Conservation (phyloP, 805 yeast genomes). For the Nakazawaea peltata region DNA sequence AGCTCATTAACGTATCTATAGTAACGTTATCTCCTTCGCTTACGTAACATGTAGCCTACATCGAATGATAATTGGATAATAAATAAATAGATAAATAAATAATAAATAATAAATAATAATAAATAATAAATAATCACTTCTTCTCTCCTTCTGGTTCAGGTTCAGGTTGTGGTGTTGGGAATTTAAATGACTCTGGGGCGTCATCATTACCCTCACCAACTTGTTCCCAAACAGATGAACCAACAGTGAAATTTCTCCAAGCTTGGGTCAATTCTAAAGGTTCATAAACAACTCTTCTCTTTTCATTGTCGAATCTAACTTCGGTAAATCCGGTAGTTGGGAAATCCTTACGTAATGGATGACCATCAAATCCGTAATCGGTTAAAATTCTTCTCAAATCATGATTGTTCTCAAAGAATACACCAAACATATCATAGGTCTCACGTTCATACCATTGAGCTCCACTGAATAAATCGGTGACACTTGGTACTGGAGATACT, state of each 20-base stretch:
- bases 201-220: constrained; percentile 81
- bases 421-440: constrained; percentile 80
- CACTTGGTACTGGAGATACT: constrained; percentile 72
- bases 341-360: constrained; percentile 87
- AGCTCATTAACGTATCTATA: too few species aligned
- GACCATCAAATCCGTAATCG: constrained; percentile 89
- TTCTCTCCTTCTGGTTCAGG: constrained; percentile 38
- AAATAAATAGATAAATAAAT: constrained; percentile 4
- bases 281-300: constrained; percentile 82
- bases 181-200: constrained; percentile 73
- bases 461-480: constrained; percentile 66
- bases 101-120: constrained; percentile 15
- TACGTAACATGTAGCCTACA: too few species aligned
- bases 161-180: constrained; percentile 79
- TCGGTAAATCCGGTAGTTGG: constrained; percentile 90
- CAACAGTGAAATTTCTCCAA: constrained; percentile 83
- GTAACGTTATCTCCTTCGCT: too few species aligned
- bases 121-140: constrained; percentile 12
- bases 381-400: constrained; percentile 86
- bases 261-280: constrained; percentile 90
- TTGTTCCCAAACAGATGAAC: constrained; percentile 87
- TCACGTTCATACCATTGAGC: constrained; percentile 91
- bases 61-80: too few species aligned
- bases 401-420: constrained; percentile 84
- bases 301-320: constrained; percentile 84